These are phyloP conservation scores for Tricholomella constricta DNA, from an alignment of 768 basidiomycete genomes.

Conservation along the genomic window DNA sequence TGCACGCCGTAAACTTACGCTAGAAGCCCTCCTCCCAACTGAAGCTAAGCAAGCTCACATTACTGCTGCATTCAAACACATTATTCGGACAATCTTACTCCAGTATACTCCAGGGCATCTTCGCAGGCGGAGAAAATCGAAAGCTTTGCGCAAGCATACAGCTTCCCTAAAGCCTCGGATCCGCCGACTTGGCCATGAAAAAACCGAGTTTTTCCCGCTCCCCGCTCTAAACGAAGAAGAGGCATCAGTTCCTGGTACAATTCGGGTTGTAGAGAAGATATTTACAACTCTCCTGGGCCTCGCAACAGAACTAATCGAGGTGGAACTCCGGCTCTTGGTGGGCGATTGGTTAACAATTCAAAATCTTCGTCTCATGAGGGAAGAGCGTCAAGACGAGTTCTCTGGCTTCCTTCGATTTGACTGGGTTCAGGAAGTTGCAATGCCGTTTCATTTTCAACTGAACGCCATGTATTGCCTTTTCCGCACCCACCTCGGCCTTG, in stretches of 20 bases:
- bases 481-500: conserved; percentile 9
- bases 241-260: conserved; percentile 9
- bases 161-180: conserved; percentile 2
- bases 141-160: background rate
- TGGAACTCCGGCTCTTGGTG: conserved; percentile 7
- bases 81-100: conserved; percentile 7
- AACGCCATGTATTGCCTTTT: conserved; percentile 14
- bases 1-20: background rate
- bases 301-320: conserved; percentile 5
- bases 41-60: background rate
- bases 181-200: conserved; percentile 1
- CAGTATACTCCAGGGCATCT: background rate
- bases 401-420: conserved; percentile 4
- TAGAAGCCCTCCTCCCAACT: background rate
- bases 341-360: conserved; percentile 15
- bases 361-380: conserved; percentile 11
- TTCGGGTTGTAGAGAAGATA: conserved; percentile 13
- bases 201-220: conserved; percentile 14
- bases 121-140: background rate
- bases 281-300: conserved; percentile 6
- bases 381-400: conserved; percentile 3
- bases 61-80: conserved; percentile 10
- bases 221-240: conserved; percentile 14
- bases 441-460: conserved; percentile 18
- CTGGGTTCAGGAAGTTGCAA: conserved; percentile 16